Conservation (phyloP, 2,329 filamentous ascomycete species). For the Botrytis aclada region DNA sequence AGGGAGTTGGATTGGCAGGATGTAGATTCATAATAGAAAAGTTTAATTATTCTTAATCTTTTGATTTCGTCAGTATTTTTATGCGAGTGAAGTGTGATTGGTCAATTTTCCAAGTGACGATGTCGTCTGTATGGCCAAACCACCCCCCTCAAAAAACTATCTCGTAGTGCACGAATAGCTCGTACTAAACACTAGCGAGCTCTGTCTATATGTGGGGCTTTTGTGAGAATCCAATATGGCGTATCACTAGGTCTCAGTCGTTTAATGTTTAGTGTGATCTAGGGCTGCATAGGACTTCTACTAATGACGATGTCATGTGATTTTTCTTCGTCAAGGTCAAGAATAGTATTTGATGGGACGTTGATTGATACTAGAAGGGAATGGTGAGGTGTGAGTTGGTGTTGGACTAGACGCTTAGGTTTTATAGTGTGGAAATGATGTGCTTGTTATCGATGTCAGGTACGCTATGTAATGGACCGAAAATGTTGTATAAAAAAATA, state of each 20-base stretch:
- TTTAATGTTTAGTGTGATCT: fast-evolving
- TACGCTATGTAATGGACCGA: neutral
- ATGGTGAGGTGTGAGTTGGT: neutral
- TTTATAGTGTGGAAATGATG: neutral
- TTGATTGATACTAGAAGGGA: neutral
- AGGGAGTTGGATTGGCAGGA: neutral
- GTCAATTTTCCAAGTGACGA: neutral
- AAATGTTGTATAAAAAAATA: no score
- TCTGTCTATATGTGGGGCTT: neutral
- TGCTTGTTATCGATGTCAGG: neutral
- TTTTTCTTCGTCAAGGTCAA: neutral
- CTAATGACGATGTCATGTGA: neutral
- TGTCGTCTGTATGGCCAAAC: neutral
- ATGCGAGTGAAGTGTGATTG: neutral
- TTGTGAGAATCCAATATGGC: fast-evolving
- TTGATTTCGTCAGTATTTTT: neutral
- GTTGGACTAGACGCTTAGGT: fast-evolving
- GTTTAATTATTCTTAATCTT: no score
- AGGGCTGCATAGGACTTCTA: neutral
- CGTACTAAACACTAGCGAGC: fast-evolving
- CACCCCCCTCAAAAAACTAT: no score
- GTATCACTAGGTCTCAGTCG: neutral
- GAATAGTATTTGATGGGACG: neutral
- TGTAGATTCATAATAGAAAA: neutral
- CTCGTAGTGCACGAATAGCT: neutral